Conservation (phyloP, 768 basidiomycete species). For the Tulasnella sp. region DNA sequence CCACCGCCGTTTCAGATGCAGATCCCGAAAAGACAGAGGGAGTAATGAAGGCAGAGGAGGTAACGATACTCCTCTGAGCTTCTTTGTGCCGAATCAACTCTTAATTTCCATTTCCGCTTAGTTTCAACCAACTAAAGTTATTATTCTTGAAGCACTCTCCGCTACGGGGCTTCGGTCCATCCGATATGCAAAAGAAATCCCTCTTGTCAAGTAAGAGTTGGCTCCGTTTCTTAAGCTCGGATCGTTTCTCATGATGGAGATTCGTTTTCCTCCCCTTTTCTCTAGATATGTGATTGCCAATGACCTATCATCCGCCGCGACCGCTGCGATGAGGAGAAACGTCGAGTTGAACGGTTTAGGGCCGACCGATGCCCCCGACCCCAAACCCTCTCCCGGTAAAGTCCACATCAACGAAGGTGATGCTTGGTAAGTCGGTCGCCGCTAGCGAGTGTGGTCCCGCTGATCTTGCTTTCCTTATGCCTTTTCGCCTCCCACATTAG, state of each 20-base stretch:
- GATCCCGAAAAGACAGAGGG: neutral
- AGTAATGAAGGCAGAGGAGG: neutral
- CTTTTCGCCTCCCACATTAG: constrained; percentile 31
- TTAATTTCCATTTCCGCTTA: neutral
- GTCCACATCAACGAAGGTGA: constrained; percentile 86
- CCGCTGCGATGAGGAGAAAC: constrained; percentile 77
- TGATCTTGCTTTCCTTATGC: neutral
- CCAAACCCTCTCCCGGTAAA: constrained; percentile 30
- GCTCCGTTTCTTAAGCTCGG: neutral
- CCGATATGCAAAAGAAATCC: constrained; percentile 95
- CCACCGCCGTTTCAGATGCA: neutral
- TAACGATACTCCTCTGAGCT: neutral
- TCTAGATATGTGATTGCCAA: constrained; percentile 86
- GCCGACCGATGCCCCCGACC: neutral
- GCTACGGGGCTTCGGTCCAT: constrained; percentile 94
- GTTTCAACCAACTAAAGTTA: constrained; percentile 55
- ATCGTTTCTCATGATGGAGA: neutral
- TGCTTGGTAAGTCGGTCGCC: constrained; percentile 59
- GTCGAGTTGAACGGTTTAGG: constrained; percentile 68
- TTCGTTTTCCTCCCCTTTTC: constrained; percentile 11
- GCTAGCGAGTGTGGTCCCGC: neutral
- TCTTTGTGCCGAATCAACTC: neutral
- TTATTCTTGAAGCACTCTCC: constrained; percentile 84
- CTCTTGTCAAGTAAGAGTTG: constrained; percentile 60
- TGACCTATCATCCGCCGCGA: constrained; percentile 75